These are phyloP conservation scores for Oldenlandia corymbosa DNA, from an alignment of 257 asterid species.

Conservation along the genomic window DNA sequence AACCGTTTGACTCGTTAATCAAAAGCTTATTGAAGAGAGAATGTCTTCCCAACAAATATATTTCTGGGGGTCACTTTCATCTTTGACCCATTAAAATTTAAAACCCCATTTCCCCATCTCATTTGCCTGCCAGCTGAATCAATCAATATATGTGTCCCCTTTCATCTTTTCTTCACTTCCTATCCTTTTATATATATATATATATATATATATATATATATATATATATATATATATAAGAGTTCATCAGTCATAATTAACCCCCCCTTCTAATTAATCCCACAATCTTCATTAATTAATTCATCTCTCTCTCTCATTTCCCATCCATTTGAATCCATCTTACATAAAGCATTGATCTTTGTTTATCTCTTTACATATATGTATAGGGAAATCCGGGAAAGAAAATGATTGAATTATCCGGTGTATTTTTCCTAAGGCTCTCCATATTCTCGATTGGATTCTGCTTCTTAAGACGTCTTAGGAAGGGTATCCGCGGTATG, in stretches of 20 bases:
- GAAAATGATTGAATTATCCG: slow-evolving; percentile 24
- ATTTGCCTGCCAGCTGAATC: not conserved
- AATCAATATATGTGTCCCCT: too few species aligned
- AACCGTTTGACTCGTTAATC: slow-evolving; percentile 19
- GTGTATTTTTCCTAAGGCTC: slow-evolving; percentile 21
- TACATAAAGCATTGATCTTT: not conserved
- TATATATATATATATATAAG: too few species aligned
- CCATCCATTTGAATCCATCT: not conserved
- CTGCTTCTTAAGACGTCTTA: slow-evolving; percentile 20
- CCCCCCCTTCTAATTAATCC: too few species aligned
- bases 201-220: not conserved
- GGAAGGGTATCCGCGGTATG: slow-evolving; percentile 21
- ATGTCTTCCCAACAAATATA: not conserved
- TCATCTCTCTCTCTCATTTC: not conserved
- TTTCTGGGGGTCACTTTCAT: slow-evolving; percentile 5
- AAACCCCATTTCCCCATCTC: not conserved
- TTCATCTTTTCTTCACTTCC: not conserved
- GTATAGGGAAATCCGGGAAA: not conserved
- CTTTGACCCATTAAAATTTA: slow-evolving; percentile 34
- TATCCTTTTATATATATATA: not conserved
- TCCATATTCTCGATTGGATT: slow-evolving; percentile 22
- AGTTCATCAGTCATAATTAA: too few species aligned
- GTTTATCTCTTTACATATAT: not conserved
- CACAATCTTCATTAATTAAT: too few species aligned
- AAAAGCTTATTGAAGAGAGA: not conserved